Percentiles rank a stretch among this genome's conserved stretches.
phyloP scores from a whole-genome alignment of 345 rosid species.

The Populus euphratica region DNA sequence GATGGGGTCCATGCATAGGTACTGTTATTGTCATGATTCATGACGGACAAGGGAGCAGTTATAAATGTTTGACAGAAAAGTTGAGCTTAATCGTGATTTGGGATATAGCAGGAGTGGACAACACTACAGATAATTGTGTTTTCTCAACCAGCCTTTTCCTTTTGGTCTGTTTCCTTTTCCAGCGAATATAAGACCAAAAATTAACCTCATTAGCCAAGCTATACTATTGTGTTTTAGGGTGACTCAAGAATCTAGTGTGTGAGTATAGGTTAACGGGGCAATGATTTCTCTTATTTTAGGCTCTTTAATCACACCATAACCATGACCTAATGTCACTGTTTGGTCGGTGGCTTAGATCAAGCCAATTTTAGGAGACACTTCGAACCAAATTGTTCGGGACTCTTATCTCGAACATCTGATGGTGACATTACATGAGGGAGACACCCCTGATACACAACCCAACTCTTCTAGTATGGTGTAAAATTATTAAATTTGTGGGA shows the following conservation, averaged over 20 bases:
- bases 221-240: too few relatives aligned
- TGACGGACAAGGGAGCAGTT: conserved; percentile 10
- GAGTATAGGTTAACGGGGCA: too few relatives aligned
- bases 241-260: too few relatives aligned
- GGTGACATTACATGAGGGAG: not conserved
- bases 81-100: conserved; percentile 6
- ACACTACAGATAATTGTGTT: conserved; percentile 9
- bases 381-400: not conserved
- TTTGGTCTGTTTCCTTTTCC: conserved; percentile 12
- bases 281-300: too few relatives aligned
- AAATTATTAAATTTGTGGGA: too few relatives aligned
- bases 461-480: too few relatives aligned
- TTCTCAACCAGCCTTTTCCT: conserved; percentile 6
- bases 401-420: not conserved
- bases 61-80: not conserved
- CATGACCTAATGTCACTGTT: too few relatives aligned
- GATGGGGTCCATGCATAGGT: not conserved
- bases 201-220: not conserved
- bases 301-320: too few relatives aligned
- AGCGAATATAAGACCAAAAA: conserved; percentile 27
- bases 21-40: not conserved
- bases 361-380: not conserved
- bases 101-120: not conserved
- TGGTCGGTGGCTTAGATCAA: too few relatives aligned
- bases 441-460: too few relatives aligned